Base-by-base conservation (phyloP, 169 alveolate species). In the Plasmodium knowlesi region DNA sequence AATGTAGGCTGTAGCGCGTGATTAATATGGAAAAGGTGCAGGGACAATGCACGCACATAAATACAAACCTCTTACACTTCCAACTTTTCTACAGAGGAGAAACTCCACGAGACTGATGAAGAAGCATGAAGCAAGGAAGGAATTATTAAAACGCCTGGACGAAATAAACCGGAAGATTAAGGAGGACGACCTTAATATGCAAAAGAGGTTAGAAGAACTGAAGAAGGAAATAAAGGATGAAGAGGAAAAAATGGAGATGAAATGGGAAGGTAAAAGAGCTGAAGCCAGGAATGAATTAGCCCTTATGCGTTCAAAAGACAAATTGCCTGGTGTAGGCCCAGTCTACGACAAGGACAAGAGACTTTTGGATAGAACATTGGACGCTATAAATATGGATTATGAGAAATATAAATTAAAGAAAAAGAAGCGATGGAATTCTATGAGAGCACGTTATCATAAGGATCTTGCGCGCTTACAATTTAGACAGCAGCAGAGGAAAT, bases 11-110 rank as follows among this genome's bases (percentile, higher is more conserved):
- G 2, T 10, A 10, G 12, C n/a, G 57, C 57, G n/a, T 12, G 50
- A 46, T 12, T 1, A 46, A 46, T n/a, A n/a, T n/a, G 57, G 3
- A 46, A 46, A 10, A 46, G n/a, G 57, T 1, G 57, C n/a, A 46
- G n/a, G n/a, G 12, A 46, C 8, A 46, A 46, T 46, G 57, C 57
- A 90, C 95, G 84, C 85, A 32, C 39, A 32, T 28, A 32, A 32
- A 74, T 90, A 57, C 53, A 89, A 93, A 43, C 32, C 78, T 71
- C 39, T 3, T 3, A 32, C 39, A 57, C 91, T 74, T n/a, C n/a
- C 8, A 74, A 74, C 30, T 32, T 5, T 74, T 74, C 50, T 74
- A n/a, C 83, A 74, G 83, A 74, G 83, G 41, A 30, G 6, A 0
- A 6, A 53, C 46, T 74, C 30, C 46, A 1, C 5, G 8, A 74